Conservation (phyloP, 2,329 filamentous ascomycete species). For the Diaporthe sp. region DNA sequence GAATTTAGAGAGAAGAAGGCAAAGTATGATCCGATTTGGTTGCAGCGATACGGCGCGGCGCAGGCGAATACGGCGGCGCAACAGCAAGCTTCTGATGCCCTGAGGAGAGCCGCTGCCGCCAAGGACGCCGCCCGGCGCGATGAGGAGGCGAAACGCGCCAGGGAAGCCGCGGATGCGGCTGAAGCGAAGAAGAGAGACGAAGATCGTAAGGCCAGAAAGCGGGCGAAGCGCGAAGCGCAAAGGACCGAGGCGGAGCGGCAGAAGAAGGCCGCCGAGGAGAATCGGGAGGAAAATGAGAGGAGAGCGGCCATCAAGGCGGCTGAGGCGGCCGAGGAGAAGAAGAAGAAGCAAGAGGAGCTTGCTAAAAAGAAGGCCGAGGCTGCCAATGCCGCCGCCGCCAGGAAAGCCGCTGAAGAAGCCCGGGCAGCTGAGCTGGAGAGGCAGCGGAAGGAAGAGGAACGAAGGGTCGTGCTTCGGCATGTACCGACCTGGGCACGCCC, state of each 20-base stretch:
- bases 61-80: background rate
- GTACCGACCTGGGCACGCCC: background rate
- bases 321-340: background rate
- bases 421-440: background rate
- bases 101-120: too few species aligned
- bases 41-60: background rate
- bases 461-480: background rate
- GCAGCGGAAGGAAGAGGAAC: background rate
- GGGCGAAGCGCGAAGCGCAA: too few species aligned
- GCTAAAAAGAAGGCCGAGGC: background rate
- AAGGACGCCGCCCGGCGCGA: too few species aligned
- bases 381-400: background rate
- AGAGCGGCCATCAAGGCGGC: background rate
- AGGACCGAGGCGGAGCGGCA: background rate
- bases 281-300: background rate
- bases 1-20: background rate
- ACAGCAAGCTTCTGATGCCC: background rate
- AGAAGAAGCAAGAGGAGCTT: background rate
- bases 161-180: background rate
- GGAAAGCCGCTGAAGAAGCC: background rate
- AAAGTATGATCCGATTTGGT: background rate
- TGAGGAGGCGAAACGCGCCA: background rate
- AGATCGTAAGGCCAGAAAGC: background rate
- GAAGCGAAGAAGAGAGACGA: background rate
- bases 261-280: background rate